Conservation (phyloP, 768 basidiomycete genomes). For the Podaxis pistillaris region DNA sequence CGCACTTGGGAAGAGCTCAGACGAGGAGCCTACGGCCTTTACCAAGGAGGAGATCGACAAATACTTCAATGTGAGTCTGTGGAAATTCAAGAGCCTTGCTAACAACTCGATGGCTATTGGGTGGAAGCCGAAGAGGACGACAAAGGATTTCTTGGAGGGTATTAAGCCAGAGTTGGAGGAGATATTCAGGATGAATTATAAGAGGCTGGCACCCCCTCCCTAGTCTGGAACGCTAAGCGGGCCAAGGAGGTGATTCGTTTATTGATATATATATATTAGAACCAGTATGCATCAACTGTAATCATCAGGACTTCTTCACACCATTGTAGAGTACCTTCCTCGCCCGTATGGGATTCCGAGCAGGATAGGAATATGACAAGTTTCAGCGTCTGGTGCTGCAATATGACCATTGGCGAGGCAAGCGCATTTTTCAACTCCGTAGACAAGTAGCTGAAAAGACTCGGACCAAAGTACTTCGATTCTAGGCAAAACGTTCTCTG, state of each 20-base stretch:
- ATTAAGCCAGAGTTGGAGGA: conserved; percentile 43
- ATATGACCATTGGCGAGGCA: not conserved
- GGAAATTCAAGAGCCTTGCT: conserved; percentile 42
- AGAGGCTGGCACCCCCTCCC: not conserved
- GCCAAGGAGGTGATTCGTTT: no score
- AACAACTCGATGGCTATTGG: conserved; percentile 44
- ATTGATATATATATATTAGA: no score
- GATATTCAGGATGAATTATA: not conserved
- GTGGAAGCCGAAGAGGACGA: conserved; percentile 50
- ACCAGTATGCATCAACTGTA: no score
- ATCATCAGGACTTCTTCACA: no score
- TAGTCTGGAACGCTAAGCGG: not conserved
- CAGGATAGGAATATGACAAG: not conserved
- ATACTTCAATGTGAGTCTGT: conserved; percentile 29
- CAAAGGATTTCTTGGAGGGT: conserved; percentile 47
- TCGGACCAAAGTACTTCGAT: not conserved
- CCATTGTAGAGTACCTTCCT: no score
- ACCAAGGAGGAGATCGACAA: conserved; percentile 43
- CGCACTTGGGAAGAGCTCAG: conserved; percentile 33
- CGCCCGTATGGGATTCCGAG: not conserved
- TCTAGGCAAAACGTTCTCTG: not conserved
- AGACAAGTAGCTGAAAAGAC: not conserved
- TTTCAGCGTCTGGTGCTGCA: not conserved
- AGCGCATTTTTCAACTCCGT: not conserved
- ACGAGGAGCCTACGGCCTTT: conserved; percentile 44